Base-by-base conservation (phyloP, 306 rosid genomes). In the Castanopsis chinensis region DNA sequence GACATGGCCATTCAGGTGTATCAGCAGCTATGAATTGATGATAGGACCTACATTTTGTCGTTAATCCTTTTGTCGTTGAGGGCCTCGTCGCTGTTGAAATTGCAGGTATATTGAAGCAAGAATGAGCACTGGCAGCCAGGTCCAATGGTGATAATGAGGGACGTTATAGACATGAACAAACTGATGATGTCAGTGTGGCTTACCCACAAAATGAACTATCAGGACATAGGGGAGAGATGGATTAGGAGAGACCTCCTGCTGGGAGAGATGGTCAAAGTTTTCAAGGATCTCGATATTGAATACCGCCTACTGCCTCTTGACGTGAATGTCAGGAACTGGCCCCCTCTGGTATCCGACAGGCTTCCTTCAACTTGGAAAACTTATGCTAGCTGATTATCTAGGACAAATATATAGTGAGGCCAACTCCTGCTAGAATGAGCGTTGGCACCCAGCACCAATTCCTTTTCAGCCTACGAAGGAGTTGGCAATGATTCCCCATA, bases 181-280 rank as follows among this genome's bases (percentile, higher is more conserved):
- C 65, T 86, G 77, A 80, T 64, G 79, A 27, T 86, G 41, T 77
- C 85, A 4, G 73, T 83, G 78, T 74, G 83, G 80, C 64, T 76
- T 21, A 81, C 85, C 33, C 89, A 86, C 76, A 81, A 55, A 71
- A 83, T 83, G 81, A 86, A 86, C 76, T 53, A 55, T 11, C 85
- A 83, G 60, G 85, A 86, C 74, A 80, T 74, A 37, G 21, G 0
- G 51, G 84, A 60, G 89, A 79, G 82, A 77, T 73, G 74, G 84
- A 37, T 1, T 9, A 74, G 86, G 51, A 83, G 85, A 28, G 76
- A 76, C 55, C 73, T 56, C 52, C 67, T 86, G 60, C 63, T 86
- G 7, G 85, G 81, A 35, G 87, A 73, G 65, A 80, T 83, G 65
- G 21, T 78, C 81, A 65, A 72, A 61, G 63, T 81, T n/a, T 83